These are phyloP conservation scores for Metschnikowia matae DNA, from an alignment of 805 yeast species.

Conservation along the genomic window DNA sequence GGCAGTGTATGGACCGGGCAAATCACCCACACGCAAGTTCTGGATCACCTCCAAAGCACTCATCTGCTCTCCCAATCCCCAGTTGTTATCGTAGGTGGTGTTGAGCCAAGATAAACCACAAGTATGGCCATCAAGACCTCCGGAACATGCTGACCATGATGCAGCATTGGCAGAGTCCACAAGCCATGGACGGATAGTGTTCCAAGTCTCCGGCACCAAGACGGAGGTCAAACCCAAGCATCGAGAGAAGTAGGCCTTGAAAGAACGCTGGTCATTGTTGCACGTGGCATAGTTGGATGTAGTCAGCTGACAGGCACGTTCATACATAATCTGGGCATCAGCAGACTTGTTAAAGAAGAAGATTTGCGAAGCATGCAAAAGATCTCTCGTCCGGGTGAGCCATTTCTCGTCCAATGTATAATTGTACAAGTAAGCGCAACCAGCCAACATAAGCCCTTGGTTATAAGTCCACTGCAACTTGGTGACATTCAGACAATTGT, in stretches of 20 bases:
- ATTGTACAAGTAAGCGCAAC: conserved; percentile 78
- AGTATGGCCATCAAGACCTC: conserved; percentile 20
- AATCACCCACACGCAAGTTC: conserved; percentile 21
- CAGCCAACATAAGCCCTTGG: conserved; percentile 73
- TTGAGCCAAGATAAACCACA: conserved; percentile 21
- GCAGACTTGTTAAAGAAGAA: conserved; percentile 45
- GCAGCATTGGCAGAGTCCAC: conserved; percentile 33
- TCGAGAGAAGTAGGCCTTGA: conserved; percentile 78
- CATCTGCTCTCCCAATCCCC: conserved; percentile 22
- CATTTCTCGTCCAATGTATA: conserved; percentile 63
- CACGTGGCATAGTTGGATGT: conserved; percentile 40
- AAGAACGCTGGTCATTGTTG: conserved; percentile 86
- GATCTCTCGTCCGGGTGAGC: conserved; percentile 55
- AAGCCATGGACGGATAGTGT: conserved; percentile 43
- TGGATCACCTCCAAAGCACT: conserved; percentile 20
- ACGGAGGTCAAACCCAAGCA: conserved; percentile 71
- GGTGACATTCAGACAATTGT: conserved; percentile 60
- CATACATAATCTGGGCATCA: conserved; percentile 56
- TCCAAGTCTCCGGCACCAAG: conserved; percentile 58
- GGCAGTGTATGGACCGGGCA: conserved; percentile 30
- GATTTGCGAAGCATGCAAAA: conserved; percentile 51
- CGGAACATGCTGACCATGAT: conserved; percentile 17
- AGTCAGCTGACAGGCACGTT: conserved; percentile 74
- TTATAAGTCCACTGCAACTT: conserved; percentile 80
- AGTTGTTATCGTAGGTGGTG: conserved; percentile 16